These are phyloP conservation scores for Phytophthora vignae DNA, from an alignment of 352 stramenopile genomes.

Conservation along the genomic window DNA sequence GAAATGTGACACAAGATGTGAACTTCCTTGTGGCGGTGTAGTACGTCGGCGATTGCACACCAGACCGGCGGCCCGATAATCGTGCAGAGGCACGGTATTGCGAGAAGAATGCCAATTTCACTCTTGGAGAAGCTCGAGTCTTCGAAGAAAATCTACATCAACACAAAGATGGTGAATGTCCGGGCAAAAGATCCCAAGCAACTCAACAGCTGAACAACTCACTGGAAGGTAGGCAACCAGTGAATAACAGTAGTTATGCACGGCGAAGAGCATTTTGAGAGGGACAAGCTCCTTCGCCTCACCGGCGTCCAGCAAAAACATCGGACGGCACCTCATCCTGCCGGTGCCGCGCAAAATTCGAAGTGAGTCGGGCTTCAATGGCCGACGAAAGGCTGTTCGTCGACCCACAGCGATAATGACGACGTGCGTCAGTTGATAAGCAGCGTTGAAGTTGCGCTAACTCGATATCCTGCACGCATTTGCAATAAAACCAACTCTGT, in stretches of 20 bases:
- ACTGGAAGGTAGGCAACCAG: conserved; percentile 36
- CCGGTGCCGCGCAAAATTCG: neutral
- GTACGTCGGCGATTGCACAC: conserved; percentile 54
- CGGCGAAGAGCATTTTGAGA: conserved; percentile 35
- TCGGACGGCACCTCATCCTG: conserved; percentile 19
- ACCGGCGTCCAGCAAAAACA: conserved; percentile 34
- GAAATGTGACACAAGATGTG: conserved; percentile 55
- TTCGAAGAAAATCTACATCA: conserved; percentile 34
- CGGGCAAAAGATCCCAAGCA: no score
- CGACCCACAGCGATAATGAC: no score
- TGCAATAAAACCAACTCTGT: no score
- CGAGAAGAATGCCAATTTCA: conserved; percentile 60
- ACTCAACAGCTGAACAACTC: neutral
- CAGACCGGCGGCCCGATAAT: conserved; percentile 56
- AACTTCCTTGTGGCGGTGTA: conserved; percentile 51
- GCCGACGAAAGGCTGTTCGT: no score
- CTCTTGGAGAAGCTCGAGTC: conserved; percentile 44
- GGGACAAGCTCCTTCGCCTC: conserved; percentile 31
- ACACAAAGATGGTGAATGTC: neutral
- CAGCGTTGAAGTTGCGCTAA: no score
- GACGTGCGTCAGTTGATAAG: no score
- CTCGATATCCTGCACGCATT: no score
- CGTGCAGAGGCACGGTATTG: conserved; percentile 53
- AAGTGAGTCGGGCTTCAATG: conserved; percentile 10
- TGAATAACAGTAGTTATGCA: conserved; percentile 33